Evolutionary conservation across 495 filamentous ascomycete genomes (phyloP), one percentile per base, ranked within the genome.

Genomic region (Podospora bellae-mahoneyi): DNA sequence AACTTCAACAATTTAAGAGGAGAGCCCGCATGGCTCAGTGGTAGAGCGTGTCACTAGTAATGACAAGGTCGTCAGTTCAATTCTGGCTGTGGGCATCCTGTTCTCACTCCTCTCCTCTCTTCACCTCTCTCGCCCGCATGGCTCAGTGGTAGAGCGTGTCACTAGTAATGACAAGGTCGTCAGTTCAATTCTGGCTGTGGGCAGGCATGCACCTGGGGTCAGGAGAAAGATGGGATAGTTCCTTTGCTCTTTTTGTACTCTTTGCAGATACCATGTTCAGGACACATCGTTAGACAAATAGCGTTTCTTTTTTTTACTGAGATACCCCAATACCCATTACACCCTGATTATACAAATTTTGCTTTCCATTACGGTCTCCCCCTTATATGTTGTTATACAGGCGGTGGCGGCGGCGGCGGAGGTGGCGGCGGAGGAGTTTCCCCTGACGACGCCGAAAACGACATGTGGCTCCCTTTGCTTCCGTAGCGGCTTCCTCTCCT

Each of bases 11-110:
- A 59, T 15, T 30, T 26, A 65, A 23, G 53, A 23, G 39, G 39
- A 48, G 13, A 18, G 68, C 68, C 68, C 68, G 68, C 68, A 67
- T 70, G 68, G 68, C 68, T 61, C 59, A 61, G 59, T 61, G 59
- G 59, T 61, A 61, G 59, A 61, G 59, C 59, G 59, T 58, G 54
- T 65, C 64, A 65, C 64, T 65, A 65, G 64, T 65, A 65, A 65
- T 65, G 64, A 65, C 54, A 66, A 66, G 64, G 64, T 66, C 64
- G 64, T 66, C 64, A 66, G 64, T 66, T 66, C 64, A 48, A 66
- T 66, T 66, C 64, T 66, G 64, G 64, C 64, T 65, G 64, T 65
- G 64, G 64, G 64, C 64, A 65, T 27, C 27, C n/a, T 2, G 18
- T 9, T 10, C 7, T 0, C 3, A 44, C 19, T 19, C 62, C 16